Percentiles rank a stretch among this genome's conserved stretches.
Conservation (phyloP, 1,284 basidiomycete genomes). For the Apiotrichum gracile region DNA sequence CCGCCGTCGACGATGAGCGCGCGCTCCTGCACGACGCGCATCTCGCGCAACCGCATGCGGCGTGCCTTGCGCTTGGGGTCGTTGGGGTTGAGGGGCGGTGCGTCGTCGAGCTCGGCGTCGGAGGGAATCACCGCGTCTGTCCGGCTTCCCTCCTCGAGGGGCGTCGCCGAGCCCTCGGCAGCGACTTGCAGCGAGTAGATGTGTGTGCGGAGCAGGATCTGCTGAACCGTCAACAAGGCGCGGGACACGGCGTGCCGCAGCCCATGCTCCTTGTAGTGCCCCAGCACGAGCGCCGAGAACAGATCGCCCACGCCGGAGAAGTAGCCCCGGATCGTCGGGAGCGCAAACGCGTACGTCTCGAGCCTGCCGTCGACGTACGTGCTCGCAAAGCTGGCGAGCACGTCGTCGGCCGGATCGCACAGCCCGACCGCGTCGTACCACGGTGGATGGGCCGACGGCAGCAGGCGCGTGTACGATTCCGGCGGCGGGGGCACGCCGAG, state of each 20-base stretch:
- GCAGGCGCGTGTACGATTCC: conserved; percentile 27
- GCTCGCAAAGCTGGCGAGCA: conserved; percentile 67
- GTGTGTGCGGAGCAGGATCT: conserved; percentile 70
- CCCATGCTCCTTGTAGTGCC: conserved; percentile 57
- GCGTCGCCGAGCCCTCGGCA: conserved; percentile 20
- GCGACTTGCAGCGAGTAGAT: conserved; percentile 42
- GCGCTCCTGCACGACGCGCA: conserved; percentile 72
- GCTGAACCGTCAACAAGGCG: conserved; percentile 77
- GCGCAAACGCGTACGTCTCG: conserved; percentile 60
- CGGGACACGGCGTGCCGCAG: conserved; percentile 59
- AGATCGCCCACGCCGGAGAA: conserved; percentile 96
- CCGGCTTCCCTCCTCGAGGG: conserved; percentile 6
- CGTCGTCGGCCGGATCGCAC: conserved; percentile 40
- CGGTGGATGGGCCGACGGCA: conserved; percentile 25
- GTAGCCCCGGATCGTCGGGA: conserved; percentile 81
- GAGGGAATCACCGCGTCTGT: conserved; percentile 39
- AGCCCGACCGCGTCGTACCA: conserved; percentile 33
- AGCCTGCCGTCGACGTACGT: conserved; percentile 25
- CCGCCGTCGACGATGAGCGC: conserved; percentile 25
- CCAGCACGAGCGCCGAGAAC: conserved; percentile 88
- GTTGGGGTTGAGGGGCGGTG: conserved; percentile 24
- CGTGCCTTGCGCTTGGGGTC: conserved; percentile 62
- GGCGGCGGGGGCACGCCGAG: conserved; percentile 40
- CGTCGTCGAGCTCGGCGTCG: conserved; percentile 66
- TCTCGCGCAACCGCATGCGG: conserved; percentile 73